These are phyloP conservation scores for Adansonia grandidieri DNA, from an alignment of 441 rosid species.

Conservation along the genomic window DNA sequence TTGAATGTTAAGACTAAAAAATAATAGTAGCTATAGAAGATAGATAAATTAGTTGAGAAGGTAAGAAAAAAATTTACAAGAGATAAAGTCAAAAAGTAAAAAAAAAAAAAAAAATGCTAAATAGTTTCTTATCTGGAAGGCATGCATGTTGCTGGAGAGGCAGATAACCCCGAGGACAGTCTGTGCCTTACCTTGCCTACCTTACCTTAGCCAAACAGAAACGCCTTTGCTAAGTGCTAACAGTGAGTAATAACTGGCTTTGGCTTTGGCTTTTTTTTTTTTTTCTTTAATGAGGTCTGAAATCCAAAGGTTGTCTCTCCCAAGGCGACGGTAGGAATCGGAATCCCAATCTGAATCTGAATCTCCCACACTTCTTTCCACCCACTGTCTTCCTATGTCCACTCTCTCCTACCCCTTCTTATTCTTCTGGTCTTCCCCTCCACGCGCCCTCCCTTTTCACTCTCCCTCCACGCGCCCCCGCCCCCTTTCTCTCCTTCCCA, in stretches of 20 bases:
- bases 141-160: too few relatives aligned
- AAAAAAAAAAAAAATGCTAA: too few relatives aligned
- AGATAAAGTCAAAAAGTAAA: too few relatives aligned
- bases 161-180: too few relatives aligned
- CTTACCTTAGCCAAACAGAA: too few relatives aligned
- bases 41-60: too few relatives aligned
- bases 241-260: background rate
- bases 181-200: too few relatives aligned
- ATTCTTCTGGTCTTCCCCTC: background rate
- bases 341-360: background rate
- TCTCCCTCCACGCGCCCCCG: constrained; percentile 8
- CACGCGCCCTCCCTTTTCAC: constrained; percentile 1
- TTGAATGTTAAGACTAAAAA: too few relatives aligned
- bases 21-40: too few relatives aligned
- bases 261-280: background rate
- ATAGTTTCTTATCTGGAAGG: too few relatives aligned
- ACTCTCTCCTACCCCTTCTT: constrained; percentile 7
- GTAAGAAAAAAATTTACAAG: too few relatives aligned
- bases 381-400: constrained; percentile 3
- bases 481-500: background rate
- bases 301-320: constrained; percentile 7
- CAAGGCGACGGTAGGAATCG: background rate
- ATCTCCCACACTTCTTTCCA: background rate
- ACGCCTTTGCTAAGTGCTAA: too few relatives aligned
- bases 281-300: constrained; percentile 6